phyloP scores from a whole-genome alignment of 2,329 filamentous ascomycete species.

The Nectriaceae sp. region DNA sequence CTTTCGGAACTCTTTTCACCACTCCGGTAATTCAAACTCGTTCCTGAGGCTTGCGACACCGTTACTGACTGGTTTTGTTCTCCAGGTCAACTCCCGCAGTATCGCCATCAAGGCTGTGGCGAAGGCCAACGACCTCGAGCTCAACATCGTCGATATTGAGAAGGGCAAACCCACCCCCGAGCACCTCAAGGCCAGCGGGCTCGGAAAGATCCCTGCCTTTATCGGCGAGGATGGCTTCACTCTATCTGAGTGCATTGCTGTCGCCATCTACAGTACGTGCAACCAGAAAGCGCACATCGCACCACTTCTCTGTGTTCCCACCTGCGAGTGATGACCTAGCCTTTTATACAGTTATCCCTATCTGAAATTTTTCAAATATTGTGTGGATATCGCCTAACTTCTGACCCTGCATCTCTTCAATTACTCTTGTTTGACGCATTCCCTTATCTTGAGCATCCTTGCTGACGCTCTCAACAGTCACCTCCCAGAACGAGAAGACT shows the following conservation, averaged over 20 bases:
- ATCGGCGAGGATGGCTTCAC: slow-evolving; percentile 88
- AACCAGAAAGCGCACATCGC: slow-evolving; percentile 10
- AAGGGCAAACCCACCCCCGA: slow-evolving; percentile 67
- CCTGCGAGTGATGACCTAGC: slow-evolving; percentile 69
- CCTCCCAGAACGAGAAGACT: slow-evolving; percentile 99
- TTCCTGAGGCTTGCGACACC: slow-evolving; percentile 20
- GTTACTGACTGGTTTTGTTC: slow-evolving; percentile 35
- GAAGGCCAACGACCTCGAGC: slow-evolving; percentile 94
- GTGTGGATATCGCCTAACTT: slow-evolving; percentile 93
- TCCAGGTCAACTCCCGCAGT: slow-evolving; percentile 85
- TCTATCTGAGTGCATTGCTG: slow-evolving; percentile 88
- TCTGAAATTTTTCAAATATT: slow-evolving; percentile 70
- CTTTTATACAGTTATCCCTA: slow-evolving; percentile 96
- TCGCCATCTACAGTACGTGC: slow-evolving; percentile 94
- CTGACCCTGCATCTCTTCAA: slow-evolving; percentile 54
- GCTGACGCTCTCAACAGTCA: slow-evolving; percentile 63
- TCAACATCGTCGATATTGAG: slow-evolving; percentile 79
- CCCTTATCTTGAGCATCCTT: slow-evolving; percentile 17
- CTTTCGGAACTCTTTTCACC: slow-evolving; percentile 98
- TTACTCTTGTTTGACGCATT: slow-evolving; percentile 30
- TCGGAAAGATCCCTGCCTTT: slow-evolving; percentile 92
- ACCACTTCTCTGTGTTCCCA: slow-evolving; percentile 19
- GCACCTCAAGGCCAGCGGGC: slow-evolving; percentile 82
- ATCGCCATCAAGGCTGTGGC: slow-evolving; percentile 88
- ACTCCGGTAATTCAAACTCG: slow-evolving; percentile 60